Base-by-base conservation (phyloP, 2,329 filamentous ascomycete species). In the Beauveria medogensis region DNA sequence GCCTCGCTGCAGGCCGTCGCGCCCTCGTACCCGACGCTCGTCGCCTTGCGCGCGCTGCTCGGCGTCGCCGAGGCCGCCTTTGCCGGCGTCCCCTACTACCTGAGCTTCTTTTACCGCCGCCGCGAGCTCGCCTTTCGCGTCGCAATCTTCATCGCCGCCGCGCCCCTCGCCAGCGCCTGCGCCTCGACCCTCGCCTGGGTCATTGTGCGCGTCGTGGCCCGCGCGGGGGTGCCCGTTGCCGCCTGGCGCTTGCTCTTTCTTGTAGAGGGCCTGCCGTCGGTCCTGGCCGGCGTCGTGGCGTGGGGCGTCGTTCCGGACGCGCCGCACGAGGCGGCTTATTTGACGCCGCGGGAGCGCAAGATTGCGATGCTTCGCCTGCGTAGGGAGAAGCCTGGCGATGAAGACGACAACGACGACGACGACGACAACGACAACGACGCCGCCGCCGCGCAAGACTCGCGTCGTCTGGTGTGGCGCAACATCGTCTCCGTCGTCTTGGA, bases 231-330 rank as follows among this genome's bases (percentile, higher is more conserved):
- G 1, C 88, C 88, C 18, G 86, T 96, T 55, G 89, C 90, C 0
- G 85, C 89, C 4, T 96, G 92, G 92, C 83, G 92, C n/a, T 80
- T 92, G 2, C 79, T 96, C 30, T 95, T 96, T 69, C 80, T 96
- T 8, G 67, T 93, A 14, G 92, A 96, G 72, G 92, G 91, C 1
- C 93, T 95, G 63, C 92, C 92, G 1, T 91, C 89, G 28, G 82
- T 95, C 48, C 64, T 96, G 9, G 83, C 90, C 14, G 87, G 90
- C 6, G 84, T 89, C 0, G 79, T 87, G 64, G 89, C 90, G 14
- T 96, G 86, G 87, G 78, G 80, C 58, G 77, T 87, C 69, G 85
- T 96, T 55, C 91, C 92, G 0, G 91, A 96, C 73, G 83, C 84
- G 0, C 91, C 91, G 0, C 78, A 81, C 22, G 83, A 77, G n/a